Base-by-base conservation (phyloP, 441 rosid species). In the Pelargonium cotyledonis region DNA sequence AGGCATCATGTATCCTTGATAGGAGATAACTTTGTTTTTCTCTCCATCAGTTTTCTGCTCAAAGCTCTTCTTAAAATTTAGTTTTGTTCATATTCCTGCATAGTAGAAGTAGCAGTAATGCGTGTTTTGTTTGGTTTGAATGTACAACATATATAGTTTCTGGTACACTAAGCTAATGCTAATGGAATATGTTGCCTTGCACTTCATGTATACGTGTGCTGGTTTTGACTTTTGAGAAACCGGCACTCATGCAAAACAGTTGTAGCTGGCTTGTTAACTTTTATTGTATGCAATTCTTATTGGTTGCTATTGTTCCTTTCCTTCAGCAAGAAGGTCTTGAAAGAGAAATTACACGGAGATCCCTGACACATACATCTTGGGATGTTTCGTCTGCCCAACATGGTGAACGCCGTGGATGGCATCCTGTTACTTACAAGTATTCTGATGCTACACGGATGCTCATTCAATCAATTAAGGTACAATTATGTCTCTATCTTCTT, bases 371-470 rank as follows among this genome's bases (percentile, higher is more conserved):
- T 81, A 88, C 96, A 77, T 82, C 96, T 64, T 95, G 97, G 99
- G 99, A 95, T 76, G 84, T 84, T 72, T 81, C 97, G 18, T 85
- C 97, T 66, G 77, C 97, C 12, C 87, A 82, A 79, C 89, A 88
- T 61, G 93, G 83, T n/a, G 81, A 85, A 67, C 97, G 97, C 72
- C 96, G 92, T 19, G 97, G 97, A 71, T 95, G 99, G 99, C 99
- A 95, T 82, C 99, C 97, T 69, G 82, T 84, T 68, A 87, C 91
- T 61, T 91, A 95, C 70, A 95, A 95, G 83, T 86, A 75, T 79
- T 81, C 94, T 35, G 99, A 95, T 80, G 97, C 99, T 58, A 87
- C 95, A 77, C 87, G 86, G 26, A 46, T 11, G 71, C 90, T 95
- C 58, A 58, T 95, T 68, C 78, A 87, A 75, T 88, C 89, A 61